Evolutionary conservation across 345 rosid genomes (phyloP).

Genomic region (Anacardium occidentale): DNA sequence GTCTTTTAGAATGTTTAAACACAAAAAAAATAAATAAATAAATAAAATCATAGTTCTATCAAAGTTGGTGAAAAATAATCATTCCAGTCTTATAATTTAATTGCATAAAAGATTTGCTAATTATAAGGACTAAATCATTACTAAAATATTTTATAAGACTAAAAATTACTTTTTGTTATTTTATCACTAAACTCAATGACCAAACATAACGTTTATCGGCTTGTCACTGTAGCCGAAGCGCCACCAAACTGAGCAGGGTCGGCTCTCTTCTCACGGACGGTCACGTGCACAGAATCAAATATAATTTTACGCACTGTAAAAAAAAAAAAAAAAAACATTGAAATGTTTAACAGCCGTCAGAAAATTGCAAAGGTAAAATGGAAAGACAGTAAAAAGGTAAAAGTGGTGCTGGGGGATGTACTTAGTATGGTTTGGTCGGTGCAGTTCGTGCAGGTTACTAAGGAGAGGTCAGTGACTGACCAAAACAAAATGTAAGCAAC

Average conservation of each 20-base stretch:
- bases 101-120: too few species aligned
- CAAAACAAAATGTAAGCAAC: background rate
- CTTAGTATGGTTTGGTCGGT: slow-evolving; percentile 11
- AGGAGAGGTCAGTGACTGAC: background rate
- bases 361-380: background rate
- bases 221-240: slow-evolving; percentile 20
- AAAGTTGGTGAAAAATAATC: too few species aligned
- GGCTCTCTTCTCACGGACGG: slow-evolving; percentile 6
- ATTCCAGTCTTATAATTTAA: too few species aligned
- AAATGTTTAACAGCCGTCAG: background rate
- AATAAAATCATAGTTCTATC: too few species aligned
- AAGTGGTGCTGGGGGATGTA: background rate
- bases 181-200: background rate
- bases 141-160: too few species aligned
- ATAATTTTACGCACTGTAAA: slow-evolving; percentile 1
- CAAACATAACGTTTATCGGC: background rate
- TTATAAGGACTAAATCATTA: too few species aligned
- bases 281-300: slow-evolving; percentile 13
- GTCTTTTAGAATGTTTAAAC: too few species aligned
- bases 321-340: background rate
- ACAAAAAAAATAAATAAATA: too few species aligned
- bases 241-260: slow-evolving; percentile 9
- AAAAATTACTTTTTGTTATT: background rate
- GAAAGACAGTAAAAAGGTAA: too few species aligned
- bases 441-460: background rate